Base-by-base conservation (phyloP, 257 asterid species). In the Solanum dulcamara region DNA sequence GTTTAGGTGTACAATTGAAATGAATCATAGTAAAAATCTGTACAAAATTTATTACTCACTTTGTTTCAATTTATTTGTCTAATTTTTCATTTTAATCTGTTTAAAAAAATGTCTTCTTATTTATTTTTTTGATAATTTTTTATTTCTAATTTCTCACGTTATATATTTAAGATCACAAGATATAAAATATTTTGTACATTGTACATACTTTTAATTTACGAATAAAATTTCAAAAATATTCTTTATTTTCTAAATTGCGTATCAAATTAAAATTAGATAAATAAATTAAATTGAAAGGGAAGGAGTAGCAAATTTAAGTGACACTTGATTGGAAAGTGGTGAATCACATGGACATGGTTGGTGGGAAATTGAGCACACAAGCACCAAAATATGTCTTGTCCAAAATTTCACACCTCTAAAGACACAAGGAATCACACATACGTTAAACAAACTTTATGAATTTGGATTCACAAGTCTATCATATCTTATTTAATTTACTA, bases 341-440 rank as follows among this genome's bases (percentile, higher is more conserved):
- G 44, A 67, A 42, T 67, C 42, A 67, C 77, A 67, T 33, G 46
- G 77, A 67, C 77, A 67, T 33, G 46, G 77, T 67, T 67, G 44
- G 77, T 33, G 77, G 77, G 46, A 67, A 67, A 33, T 32, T 22
- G 75, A 67, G 46, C 28, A 67, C 46, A 67, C 26, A 32, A 32
- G 71, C 42, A 67, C 75, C 75, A 67, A 67, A 5, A 62, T 67
- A 32, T 32, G 75, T 67, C 77, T 8, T 33, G 46, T 67, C 77
- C 46, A 33, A 33, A 66, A 67, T 67, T 33, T 33, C 46, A 67
- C 46, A 66, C 32, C 24, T 53, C 24, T 17, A 53, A 53, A 18
- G 60, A 53, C 75, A 66, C n/a, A 30, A 15, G 13, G 40, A 15
- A 66, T 30, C 26, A 7, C 44, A 17, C 15, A 67, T 7, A 33